Percentiles rank a stretch among this genome's conserved stretches.
Evolutionary conservation across 805 yeast genomes (phyloP).

Genomic region (Starmera dryadoides): DNA sequence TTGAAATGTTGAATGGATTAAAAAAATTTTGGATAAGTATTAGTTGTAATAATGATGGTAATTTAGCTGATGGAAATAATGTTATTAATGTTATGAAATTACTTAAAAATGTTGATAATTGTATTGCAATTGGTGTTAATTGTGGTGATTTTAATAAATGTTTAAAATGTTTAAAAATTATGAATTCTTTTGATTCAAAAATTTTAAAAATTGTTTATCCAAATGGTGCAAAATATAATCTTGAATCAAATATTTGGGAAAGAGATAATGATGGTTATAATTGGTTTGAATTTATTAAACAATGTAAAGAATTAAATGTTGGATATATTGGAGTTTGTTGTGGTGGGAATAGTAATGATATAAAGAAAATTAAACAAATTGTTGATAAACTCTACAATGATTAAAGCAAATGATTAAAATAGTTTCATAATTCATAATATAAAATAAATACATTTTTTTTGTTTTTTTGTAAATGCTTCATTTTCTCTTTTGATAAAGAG

Average conservation of each 20-base stretch:
- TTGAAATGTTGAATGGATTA: slow-evolving; percentile 30
- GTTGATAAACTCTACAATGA: background rate
- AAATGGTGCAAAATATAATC: background rate
- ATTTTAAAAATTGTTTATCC: background rate
- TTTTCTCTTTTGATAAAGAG: slow-evolving; percentile 3
- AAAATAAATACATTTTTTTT: no score
- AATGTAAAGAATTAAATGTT: background rate
- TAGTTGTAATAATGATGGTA: slow-evolving; percentile 30
- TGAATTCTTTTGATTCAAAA: background rate
- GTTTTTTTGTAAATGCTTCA: no score
- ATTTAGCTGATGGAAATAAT: slow-evolving; percentile 45
- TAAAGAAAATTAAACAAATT: background rate
- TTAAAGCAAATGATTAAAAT: no score
- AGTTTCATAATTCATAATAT: no score
- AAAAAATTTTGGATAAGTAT: slow-evolving; percentile 35
- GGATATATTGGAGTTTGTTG: background rate
- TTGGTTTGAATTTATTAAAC: background rate
- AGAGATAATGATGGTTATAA: background rate
- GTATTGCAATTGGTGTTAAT: slow-evolving; percentile 56
- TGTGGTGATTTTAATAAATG: slow-evolving; percentile 26
- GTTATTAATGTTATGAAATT: slow-evolving; percentile 24
- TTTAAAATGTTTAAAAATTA: background rate
- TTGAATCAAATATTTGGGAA: background rate
- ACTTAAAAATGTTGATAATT: slow-evolving; percentile 16
- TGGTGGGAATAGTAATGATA: background rate